Percentiles rank a stretch among this genome's conserved stretches.
Evolutionary conservation across 2,329 filamentous ascomycete genomes (phyloP).

Genomic region (Cladophialophora bantiana): DNA sequence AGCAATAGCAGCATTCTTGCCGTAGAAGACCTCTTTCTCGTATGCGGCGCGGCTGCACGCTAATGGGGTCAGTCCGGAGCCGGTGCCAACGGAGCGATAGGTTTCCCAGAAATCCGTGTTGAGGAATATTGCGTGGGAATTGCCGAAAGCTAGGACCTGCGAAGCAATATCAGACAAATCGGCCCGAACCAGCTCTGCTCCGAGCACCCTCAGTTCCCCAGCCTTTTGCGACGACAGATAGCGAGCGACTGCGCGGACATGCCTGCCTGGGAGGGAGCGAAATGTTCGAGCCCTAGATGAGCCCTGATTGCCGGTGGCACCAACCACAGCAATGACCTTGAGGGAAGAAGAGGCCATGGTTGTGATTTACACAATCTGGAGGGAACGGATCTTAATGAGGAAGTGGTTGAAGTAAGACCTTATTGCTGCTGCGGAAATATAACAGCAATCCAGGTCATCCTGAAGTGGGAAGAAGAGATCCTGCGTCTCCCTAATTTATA

Average conservation of each 20-base stretch:
- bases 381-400: too few relatives aligned
- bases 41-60: constrained; percentile 22
- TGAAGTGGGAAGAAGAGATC: too few relatives aligned
- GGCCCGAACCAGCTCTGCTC: constrained; percentile 24
- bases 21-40: constrained; percentile 20
- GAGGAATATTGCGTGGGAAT: constrained; percentile 20
- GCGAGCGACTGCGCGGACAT: constrained; percentile 26
- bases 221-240: constrained; percentile 27
- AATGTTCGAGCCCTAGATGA: constrained; percentile 24
- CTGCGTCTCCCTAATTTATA: too few relatives aligned
- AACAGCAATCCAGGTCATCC: too few relatives aligned
- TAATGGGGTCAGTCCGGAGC: constrained; percentile 1
- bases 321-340: constrained; percentile 21
- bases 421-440: too few relatives aligned
- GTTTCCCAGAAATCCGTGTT: constrained; percentile 26
- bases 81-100: constrained; percentile 8
- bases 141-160: constrained; percentile 15
- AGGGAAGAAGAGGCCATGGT: too few relatives aligned
- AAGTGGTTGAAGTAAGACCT: too few relatives aligned
- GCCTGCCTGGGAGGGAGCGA: constrained; percentile 19
- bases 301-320: constrained; percentile 25
- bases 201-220: constrained; percentile 19
- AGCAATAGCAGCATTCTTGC: constrained; percentile 21
- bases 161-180: constrained; percentile 20
- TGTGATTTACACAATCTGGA: too few relatives aligned